A percentile compares a stretch with the other conserved stretches of the same genome.
These are phyloP conservation scores for Coemansia sp. DNA, from an alignment of 192 early-diverging fungal genomes.

Conservation along the genomic window DNA sequence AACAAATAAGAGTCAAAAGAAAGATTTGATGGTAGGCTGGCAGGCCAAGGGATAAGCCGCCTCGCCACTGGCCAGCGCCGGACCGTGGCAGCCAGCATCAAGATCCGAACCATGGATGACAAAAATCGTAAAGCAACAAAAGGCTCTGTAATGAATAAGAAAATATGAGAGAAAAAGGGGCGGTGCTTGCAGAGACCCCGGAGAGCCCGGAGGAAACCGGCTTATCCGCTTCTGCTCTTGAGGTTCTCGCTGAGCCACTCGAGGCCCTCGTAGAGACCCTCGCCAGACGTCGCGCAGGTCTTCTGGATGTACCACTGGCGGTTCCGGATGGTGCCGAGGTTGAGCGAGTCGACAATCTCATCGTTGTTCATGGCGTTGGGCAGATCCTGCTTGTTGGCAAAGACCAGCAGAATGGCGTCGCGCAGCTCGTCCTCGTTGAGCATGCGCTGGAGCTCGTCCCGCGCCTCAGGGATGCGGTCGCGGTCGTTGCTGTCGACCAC, in stretches of 20 bases:
- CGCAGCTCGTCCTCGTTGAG: constrained; percentile 92
- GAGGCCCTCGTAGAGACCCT: constrained; percentile 87
- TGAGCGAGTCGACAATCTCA: constrained; percentile 83
- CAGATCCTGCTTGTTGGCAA: constrained; percentile 99
- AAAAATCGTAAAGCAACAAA: not conserved
- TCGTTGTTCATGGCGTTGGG: constrained; percentile 86
- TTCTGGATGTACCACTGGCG: constrained; percentile 93
- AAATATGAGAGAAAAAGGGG: not conserved
- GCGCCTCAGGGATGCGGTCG: constrained; percentile 81
- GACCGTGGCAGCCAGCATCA: not conserved
- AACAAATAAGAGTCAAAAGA: not conserved
- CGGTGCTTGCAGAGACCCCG: too few relatives aligned
- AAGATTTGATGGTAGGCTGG: not conserved
- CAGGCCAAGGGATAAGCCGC: not conserved
- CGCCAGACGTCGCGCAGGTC: constrained; percentile 91
- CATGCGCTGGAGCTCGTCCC: constrained; percentile 91
- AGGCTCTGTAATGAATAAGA: not conserved
- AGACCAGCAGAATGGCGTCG: constrained; percentile 84
- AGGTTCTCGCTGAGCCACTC: constrained; percentile 90
- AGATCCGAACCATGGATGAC: not conserved
- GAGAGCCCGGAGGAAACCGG: too few relatives aligned
- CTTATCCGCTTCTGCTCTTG: constrained; percentile 44
- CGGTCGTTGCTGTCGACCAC: constrained; percentile 93
- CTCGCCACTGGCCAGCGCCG: not conserved
- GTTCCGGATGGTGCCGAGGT: constrained; percentile 79